Conservation (phyloP, 495 filamentous ascomycete species). For the Tuber indicum region DNA sequence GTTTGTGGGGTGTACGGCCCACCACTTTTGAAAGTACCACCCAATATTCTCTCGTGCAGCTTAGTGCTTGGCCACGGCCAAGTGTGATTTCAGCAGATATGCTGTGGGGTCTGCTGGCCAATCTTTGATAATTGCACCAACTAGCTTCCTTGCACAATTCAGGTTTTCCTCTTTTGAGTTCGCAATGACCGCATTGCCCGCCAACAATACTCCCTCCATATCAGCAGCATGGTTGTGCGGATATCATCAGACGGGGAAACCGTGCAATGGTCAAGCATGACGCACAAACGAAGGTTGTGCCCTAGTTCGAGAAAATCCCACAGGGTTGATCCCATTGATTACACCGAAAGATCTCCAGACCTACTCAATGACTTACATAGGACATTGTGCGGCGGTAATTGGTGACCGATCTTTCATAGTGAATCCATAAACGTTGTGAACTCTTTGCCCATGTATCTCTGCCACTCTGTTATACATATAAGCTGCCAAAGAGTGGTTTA, state of each 20-base stretch:
- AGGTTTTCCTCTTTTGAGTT: conserved; percentile 45
- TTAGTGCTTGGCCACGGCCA: conserved; percentile 46
- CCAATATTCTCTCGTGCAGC: conserved; percentile 49
- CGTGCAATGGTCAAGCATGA: conserved; percentile 58
- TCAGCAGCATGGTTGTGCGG: conserved; percentile 9
- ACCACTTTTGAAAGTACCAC: conserved; percentile 53
- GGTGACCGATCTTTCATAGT: conserved; percentile 65
- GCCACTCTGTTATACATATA: conserved; percentile 62
- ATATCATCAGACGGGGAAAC: conserved; percentile 46
- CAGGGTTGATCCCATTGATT: conserved; percentile 52
- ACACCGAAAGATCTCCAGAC: conserved; percentile 61
- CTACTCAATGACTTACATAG: conserved; percentile 59
- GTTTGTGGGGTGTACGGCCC: conserved; percentile 50
- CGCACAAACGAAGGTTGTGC: conserved; percentile 58
- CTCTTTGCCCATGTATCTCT: conserved; percentile 35
- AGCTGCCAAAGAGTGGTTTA: conserved; percentile 66
- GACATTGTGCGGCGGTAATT: conserved; percentile 50
- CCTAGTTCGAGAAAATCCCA: conserved; percentile 54
- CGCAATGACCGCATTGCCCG: conserved; percentile 28
- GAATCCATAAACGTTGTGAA: conserved; percentile 59
- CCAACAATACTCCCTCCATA: conserved; percentile 8
- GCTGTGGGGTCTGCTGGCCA: conserved; percentile 58
- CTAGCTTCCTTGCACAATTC: conserved; percentile 53
- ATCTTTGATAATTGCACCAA: conserved; percentile 56
- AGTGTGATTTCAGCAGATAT: conserved; percentile 62